Evolutionary conservation across 371 early-diverging fungal genomes (phyloP).

Genomic region (Chytridiales sp.): DNA sequence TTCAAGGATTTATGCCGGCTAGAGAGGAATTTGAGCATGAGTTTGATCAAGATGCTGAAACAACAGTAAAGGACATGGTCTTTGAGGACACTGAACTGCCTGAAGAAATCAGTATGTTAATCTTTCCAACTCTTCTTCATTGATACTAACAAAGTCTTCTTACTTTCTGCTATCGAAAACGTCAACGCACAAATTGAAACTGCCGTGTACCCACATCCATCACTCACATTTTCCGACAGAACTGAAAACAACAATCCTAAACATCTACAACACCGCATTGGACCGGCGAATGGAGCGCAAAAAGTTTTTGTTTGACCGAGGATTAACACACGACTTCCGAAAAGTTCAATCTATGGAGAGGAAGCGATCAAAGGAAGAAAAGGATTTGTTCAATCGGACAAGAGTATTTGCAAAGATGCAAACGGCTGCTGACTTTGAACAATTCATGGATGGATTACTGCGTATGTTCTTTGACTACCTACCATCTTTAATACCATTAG

Average conservation of each 20-base stretch:
- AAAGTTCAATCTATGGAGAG: slow-evolving; percentile 73
- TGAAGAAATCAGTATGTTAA: slow-evolving; percentile 71
- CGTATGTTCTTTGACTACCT: slow-evolving; percentile 41
- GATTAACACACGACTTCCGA: slow-evolving; percentile 57
- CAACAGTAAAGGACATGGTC: slow-evolving; percentile 86
- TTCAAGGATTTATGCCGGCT: slow-evolving; percentile 96
- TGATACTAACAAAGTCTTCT: slow-evolving; percentile 1
- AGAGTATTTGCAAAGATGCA: slow-evolving; percentile 89
- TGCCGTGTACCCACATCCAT: background rate
- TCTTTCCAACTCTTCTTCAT: background rate
- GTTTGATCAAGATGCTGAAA: slow-evolving; percentile 95
- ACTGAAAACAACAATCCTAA: slow-evolving; percentile 86
- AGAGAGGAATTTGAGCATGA: slow-evolving; percentile 98
- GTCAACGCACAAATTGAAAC: background rate
- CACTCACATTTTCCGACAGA: slow-evolving; percentile 41
- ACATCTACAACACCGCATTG: slow-evolving; percentile 88
- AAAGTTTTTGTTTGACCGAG: slow-evolving; percentile 82
- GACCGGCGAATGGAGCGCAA: slow-evolving; percentile 83
- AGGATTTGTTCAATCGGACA: slow-evolving; percentile 70
- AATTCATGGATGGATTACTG: slow-evolving; percentile 76
- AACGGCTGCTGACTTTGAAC: slow-evolving; percentile 79
- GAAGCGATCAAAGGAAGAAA: slow-evolving; percentile 80
- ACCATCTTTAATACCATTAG: too few relatives aligned
- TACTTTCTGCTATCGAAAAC: background rate
- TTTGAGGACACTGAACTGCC: slow-evolving; percentile 84